Base-by-base conservation (phyloP, 495 filamentous ascomycete species). In the Niebla homalea region DNA sequence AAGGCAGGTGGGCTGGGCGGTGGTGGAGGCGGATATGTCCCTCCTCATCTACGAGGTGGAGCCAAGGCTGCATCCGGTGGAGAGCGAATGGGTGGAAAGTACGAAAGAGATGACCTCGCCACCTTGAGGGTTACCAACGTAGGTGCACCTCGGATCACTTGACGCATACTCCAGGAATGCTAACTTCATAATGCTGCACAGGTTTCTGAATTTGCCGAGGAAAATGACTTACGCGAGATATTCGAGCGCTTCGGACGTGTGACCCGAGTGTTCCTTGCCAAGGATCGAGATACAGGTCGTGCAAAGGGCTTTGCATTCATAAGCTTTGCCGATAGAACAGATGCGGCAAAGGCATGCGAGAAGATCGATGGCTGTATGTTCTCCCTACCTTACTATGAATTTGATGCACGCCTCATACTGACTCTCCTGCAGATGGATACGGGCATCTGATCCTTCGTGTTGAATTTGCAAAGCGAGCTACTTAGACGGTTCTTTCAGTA, bases 241-340 rank as follows among this genome's bases (percentile, higher is more conserved):
- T 98, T 98, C 74, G 89, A 94, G 70, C 78, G 92, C 38, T 95
- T 92, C 67, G 92, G 92, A 59, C 85, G 87, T 58, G 93, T 98
- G 54, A 97, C 89, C 37, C 81, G 89, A 63, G 93, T 98, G 42
- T 98, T 97, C 75, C 67, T 98, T 54, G 92, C 92, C 54, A 94
- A 94, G 72, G 93, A 98, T 68, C 74, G 92, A 63, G 93, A 97
- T 43, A 97, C 93, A 32, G 83, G 85, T 49, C 63, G 87, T 57
- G 92, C 93, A 47, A 98, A 98, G 77, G 92, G 92, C 40, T 98
- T 97, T 61, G 92, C 92, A 16, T 98, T 98, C 65, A 94, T 98
- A 70, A 93, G 85, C 65, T 98, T 89, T 67, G 81, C 80, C 44
- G 92, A 97, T 56, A 77, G 90, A 56, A 66, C 70, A 51, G 93